phyloP scores from a whole-genome alignment of 345 rosid species.

The Arabis alpina region DNA sequence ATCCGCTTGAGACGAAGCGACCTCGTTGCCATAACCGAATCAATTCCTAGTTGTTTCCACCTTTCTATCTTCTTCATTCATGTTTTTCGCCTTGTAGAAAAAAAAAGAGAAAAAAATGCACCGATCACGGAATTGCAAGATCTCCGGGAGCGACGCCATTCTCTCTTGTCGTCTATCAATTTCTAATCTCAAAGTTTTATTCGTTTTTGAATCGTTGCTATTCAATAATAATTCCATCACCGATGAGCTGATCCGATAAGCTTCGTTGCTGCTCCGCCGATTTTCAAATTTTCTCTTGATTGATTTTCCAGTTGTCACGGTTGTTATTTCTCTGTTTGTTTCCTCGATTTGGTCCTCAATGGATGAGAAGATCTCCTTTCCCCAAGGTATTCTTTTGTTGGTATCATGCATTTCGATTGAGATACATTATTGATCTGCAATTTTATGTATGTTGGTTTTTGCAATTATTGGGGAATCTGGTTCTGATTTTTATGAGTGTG shows the following conservation, averaged over 20 bases:
- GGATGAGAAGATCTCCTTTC: slow-evolving; percentile 47
- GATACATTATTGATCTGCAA: slow-evolving; percentile 10
- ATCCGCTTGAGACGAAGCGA: not conserved
- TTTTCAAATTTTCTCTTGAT: slow-evolving; percentile 59
- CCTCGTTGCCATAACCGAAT: slow-evolving; percentile 16
- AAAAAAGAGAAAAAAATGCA: slow-evolving; percentile 31
- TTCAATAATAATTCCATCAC: slow-evolving; percentile 37
- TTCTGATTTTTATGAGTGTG: not conserved
- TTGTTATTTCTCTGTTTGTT: slow-evolving; percentile 11
- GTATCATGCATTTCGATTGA: slow-evolving; percentile 8
- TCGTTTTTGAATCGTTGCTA: slow-evolving; percentile 42
- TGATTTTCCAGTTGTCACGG: slow-evolving; percentile 53
- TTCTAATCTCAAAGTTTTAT: slow-evolving; percentile 40
- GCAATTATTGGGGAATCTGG: not conserved
- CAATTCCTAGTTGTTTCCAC: not conserved
- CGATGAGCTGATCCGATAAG: slow-evolving; percentile 58
- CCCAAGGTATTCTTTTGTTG: slow-evolving; percentile 3
- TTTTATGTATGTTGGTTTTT: not conserved
- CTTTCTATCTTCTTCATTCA: slow-evolving; percentile 25
- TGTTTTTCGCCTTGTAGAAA: slow-evolving; percentile 26
- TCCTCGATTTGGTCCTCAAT: slow-evolving; percentile 29
- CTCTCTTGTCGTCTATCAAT: slow-evolving; percentile 35
- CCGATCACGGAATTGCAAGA: slow-evolving; percentile 38
- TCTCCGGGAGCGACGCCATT: slow-evolving; percentile 39
- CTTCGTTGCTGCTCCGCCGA: slow-evolving; percentile 62